Conservation (phyloP, 1,284 basidiomycete species). For the Cryptococcus hybrid region DNA sequence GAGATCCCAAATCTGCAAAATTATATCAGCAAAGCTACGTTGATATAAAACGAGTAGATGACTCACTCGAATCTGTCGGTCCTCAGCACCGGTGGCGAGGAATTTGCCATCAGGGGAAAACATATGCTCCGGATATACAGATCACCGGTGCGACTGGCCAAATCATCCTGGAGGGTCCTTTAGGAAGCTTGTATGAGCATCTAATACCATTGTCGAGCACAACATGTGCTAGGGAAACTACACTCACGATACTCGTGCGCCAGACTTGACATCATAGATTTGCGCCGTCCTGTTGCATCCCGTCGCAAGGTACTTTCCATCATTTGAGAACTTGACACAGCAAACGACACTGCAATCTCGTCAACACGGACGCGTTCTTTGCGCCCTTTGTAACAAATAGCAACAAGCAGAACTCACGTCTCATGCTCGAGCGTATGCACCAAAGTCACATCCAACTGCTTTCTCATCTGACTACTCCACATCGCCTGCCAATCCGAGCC, state of each 20-base stretch:
- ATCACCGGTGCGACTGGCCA: conserved; percentile 64
- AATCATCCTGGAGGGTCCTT: conserved; percentile 68
- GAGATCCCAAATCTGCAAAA: conserved; percentile 78
- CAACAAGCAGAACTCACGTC: no score
- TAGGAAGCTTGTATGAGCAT: neutral
- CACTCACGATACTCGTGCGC: conserved; percentile 69
- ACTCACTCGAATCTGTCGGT: conserved; percentile 72
- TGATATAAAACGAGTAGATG: neutral
- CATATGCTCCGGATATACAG: conserved; percentile 80
- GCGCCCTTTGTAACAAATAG: neutral
- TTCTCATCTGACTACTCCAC: conserved; percentile 82
- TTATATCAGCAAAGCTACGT: neutral
- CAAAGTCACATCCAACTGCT: conserved; percentile 78
- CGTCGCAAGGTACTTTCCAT: conserved; percentile 83
- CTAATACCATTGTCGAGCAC: neutral
- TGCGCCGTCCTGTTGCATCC: conserved; percentile 89
- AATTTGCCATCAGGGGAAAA: conserved; percentile 76
- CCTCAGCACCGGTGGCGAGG: conserved; percentile 80
- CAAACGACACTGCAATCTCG: conserved; percentile 69
- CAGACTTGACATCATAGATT: conserved; percentile 85
- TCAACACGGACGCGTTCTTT: no score
- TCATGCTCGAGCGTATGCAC: conserved; percentile 92
- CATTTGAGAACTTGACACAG: conserved; percentile 85
- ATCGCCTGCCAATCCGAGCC: conserved; percentile 94
- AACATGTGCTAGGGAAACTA: neutral